Percentiles rank a stretch among this genome's conserved stretches.
These are phyloP conservation scores for Abrus pulchellus DNA, from an alignment of 306 rosid species.

Conservation along the genomic window DNA sequence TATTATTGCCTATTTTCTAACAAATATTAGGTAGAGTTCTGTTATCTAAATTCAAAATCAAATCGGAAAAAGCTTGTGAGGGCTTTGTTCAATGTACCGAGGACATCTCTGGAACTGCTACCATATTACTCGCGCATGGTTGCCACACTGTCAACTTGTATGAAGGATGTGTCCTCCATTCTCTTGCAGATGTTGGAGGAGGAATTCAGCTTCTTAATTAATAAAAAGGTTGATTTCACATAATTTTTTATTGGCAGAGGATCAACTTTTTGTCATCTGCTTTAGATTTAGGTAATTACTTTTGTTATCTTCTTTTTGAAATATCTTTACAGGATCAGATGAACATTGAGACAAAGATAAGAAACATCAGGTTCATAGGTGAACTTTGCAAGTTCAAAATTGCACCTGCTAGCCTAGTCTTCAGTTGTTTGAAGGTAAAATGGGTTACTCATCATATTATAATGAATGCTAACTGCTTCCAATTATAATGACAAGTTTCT, in stretches of 20 bases:
- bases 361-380: conserved; percentile 97
- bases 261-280: conserved; percentile 8
- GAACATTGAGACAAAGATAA: conserved; percentile 97
- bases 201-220: conserved; percentile 93
- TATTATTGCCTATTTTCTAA: conserved; percentile 24
- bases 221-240: conserved; percentile 80
- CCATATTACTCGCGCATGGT: conserved; percentile 98
- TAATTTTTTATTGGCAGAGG: conserved; percentile 1
- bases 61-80: conserved; percentile 92
- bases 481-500: conserved; percentile 28
- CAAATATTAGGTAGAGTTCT: conserved; percentile 86
- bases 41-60: conserved; percentile 94
- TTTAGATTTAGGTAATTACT: conserved; percentile 41
- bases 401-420: conserved; percentile 88
- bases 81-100: conserved; percentile 95
- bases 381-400: conserved; percentile 98
- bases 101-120: conserved; percentile 93
- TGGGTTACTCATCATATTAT: conserved; percentile 32
- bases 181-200: conserved; percentile 94
- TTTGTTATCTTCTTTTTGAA: conserved; percentile 44
- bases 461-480: neutral
- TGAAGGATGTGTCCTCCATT: conserved; percentile 94
- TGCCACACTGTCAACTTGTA: conserved; percentile 94
- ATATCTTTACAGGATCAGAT: conserved; percentile 87
- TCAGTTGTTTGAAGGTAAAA: conserved; percentile 96